phyloP scores from a whole-genome alignment of 352 stramenopile species.

The Phytopythium montanum region DNA sequence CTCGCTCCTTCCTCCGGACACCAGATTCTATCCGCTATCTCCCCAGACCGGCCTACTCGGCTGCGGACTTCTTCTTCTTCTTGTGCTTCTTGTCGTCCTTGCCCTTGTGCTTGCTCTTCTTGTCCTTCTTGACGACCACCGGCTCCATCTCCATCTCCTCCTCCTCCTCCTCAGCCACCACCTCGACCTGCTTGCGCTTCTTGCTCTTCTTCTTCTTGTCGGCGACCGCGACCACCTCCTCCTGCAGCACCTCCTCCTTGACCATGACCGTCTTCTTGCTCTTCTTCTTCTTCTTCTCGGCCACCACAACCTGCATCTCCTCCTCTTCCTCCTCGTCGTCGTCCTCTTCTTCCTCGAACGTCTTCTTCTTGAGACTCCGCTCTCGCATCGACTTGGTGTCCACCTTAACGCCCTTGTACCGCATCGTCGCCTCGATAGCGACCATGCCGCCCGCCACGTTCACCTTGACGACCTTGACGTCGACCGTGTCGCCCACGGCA shows the following conservation, averaged over 20 bases:
- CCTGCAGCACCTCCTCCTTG: constrained; percentile 15
- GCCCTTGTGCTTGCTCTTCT: constrained; percentile 31
- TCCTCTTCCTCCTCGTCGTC: constrained; percentile 20
- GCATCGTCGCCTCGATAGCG: constrained; percentile 78
- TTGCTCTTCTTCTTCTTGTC: constrained; percentile 20
- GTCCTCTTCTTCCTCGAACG: constrained; percentile 13
- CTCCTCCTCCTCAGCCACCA: constrained; percentile 24
- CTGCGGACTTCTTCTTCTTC: constrained; percentile 53
- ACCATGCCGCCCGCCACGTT: constrained; percentile 77
- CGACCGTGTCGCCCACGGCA: constrained; percentile 53
- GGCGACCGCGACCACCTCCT: constrained; percentile 1
- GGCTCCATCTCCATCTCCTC: constrained; percentile 12
- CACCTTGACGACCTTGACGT: constrained; percentile 65
- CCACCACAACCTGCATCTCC: background rate
- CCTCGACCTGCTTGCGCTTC: constrained; percentile 28
- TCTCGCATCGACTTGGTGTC: background rate
- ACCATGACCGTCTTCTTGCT: constrained; percentile 17
- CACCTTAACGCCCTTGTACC: constrained; percentile 15
- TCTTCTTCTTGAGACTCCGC: constrained; percentile 9
- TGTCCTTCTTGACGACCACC: constrained; percentile 16
- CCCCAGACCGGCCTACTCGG: constrained; percentile 36
- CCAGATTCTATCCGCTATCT: background rate
- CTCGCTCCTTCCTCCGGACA: background rate
- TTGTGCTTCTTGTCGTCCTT: constrained; percentile 34
- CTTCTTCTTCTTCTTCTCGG: constrained; percentile 9